Evolutionary conservation across 1,284 basidiomycete genomes (phyloP), one percentile per base, ranked within the genome.

Genomic region (Trichosporon sp.): DNA sequence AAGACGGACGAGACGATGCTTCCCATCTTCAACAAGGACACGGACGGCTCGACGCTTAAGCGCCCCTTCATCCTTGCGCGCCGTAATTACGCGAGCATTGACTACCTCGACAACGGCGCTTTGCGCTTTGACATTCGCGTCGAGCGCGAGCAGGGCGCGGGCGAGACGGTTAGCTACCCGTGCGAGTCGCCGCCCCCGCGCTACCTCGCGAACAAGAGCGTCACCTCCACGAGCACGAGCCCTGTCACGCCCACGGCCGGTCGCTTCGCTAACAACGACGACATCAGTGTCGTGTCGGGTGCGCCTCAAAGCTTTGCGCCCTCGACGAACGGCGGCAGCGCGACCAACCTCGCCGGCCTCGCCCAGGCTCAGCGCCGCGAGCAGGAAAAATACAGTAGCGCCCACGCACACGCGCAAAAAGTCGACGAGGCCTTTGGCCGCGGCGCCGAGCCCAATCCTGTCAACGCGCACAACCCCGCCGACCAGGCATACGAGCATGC

Each of bases 11-110:
- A 99, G 83, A 87, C 83, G 19, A 94, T 95, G 92, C 91, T 94
- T 14, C 92, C 92, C 1, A 76, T 97, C 6, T 97, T 98, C 82
- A 83, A 86, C 7, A 87, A 86, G 16, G 94, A 97, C 70, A 89
- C 94, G 2, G 88, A 93, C 73, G 96, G 92, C 0, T 86, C 88
- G 1, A 90, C 67, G 26, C 21, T 51, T 37, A 51, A 51, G n/a
- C 51, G 61, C 7, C 69, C 71, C 3, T 72, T 40, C 54, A 63
- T 68, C 2, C 65, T 73, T 88, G 92, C 92, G 1, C 87, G 90
- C 66, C 88, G 96, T 56, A 99, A 99, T 83, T 99, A 94, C 89
- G 92, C 93, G 76, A 87, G 88, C n/a, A 89, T 92, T 4, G 85
- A 88, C 38, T 91, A 89, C 84, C 88, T 92, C 56, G 78, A 82